Evolutionary conservation across 2,329 filamentous ascomycete species (phyloP).

Genomic region (Ilyonectria destructans): DNA sequence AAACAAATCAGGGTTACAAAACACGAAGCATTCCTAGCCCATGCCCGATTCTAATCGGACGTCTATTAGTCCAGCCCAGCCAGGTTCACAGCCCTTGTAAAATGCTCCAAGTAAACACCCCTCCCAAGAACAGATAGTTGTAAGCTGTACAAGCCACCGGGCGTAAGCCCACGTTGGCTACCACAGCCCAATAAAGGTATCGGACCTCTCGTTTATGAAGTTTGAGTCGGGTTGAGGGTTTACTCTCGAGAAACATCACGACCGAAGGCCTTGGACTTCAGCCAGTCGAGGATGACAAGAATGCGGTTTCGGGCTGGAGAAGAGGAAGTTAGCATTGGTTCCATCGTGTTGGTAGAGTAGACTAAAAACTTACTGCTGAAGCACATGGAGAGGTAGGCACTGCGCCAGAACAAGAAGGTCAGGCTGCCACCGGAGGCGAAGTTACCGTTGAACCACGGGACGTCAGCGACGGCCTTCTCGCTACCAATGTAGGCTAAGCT

Average conservation of each 20-base stretch:
- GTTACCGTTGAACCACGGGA: slow-evolving; percentile 98
- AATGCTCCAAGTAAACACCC: slow-evolving; percentile 51
- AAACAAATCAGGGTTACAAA: slow-evolving; percentile 44
- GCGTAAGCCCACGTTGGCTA: slow-evolving; percentile 26
- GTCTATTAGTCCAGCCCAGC: slow-evolving; percentile 51
- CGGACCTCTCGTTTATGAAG: slow-evolving; percentile 43
- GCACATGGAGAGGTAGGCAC: slow-evolving; percentile 99
- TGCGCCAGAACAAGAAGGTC: slow-evolving; percentile 99
- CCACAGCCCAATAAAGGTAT: slow-evolving; percentile 45
- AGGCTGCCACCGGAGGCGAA: slow-evolving; percentile 92
- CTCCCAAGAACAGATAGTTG: slow-evolving; percentile 47
- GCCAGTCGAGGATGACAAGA: slow-evolving; percentile 93
- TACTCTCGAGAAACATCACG: slow-evolving; percentile 93
- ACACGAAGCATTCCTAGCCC: slow-evolving; percentile 43
- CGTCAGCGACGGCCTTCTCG: slow-evolving; percentile 97
- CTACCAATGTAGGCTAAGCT: slow-evolving; percentile 98
- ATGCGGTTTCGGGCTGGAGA: slow-evolving; percentile 89
- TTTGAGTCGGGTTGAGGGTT: slow-evolving; percentile 41
- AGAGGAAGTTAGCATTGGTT: slow-evolving; percentile 41
- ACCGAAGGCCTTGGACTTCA: slow-evolving; percentile 97
- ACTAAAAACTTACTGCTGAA: slow-evolving; percentile 88
- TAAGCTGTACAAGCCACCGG: slow-evolving; percentile 37
- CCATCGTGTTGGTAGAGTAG: neutral
- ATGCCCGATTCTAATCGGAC: slow-evolving; percentile 49
- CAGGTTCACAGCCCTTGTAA: slow-evolving; percentile 46